Percentiles rank a stretch among this genome's conserved stretches.
phyloP scores from a whole-genome alignment of 73 alveolate species.

The Paramecium caudatum region DNA sequence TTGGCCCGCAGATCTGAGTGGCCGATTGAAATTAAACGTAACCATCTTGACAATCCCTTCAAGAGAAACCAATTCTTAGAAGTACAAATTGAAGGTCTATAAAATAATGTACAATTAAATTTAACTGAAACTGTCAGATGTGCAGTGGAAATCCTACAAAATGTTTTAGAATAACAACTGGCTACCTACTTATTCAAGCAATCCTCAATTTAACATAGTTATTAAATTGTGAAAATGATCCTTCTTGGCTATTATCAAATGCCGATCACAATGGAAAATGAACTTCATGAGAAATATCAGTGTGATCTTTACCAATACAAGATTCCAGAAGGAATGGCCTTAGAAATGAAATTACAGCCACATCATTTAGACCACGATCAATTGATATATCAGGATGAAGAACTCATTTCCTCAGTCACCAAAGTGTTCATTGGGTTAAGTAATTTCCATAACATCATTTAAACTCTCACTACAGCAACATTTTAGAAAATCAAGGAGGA shows the following conservation, averaged over 20 bases:
- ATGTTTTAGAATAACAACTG: slow-evolving; percentile 20
- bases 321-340: slow-evolving; percentile 32
- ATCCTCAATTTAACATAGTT: slow-evolving; percentile 65
- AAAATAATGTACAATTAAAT: background rate
- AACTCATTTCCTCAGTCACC: slow-evolving; percentile 6
- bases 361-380: background rate
- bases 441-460: slow-evolving; percentile 33
- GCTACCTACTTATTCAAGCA: slow-evolving; percentile 53
- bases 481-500: slow-evolving; percentile 35
- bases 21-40: slow-evolving; percentile 58
- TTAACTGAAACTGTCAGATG: slow-evolving; percentile 56
- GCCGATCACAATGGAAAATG: too few relatives aligned
- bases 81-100: slow-evolving; percentile 30
- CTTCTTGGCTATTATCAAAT: background rate
- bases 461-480: slow-evolving; percentile 45
- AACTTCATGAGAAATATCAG: too few relatives aligned
- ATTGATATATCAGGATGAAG: slow-evolving; percentile 28
- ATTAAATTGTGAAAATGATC: background rate
- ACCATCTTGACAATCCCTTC: background rate
- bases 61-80: slow-evolving; percentile 36
- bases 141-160: slow-evolving; percentile 15
- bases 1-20: slow-evolving; percentile 51
- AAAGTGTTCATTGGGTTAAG: slow-evolving; percentile 51
- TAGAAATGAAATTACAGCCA: background rate
- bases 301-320: slow-evolving; percentile 6